These are phyloP conservation scores for Salvia sclarea DNA, from an alignment of 305 asterid species.

Conservation along the genomic window DNA sequence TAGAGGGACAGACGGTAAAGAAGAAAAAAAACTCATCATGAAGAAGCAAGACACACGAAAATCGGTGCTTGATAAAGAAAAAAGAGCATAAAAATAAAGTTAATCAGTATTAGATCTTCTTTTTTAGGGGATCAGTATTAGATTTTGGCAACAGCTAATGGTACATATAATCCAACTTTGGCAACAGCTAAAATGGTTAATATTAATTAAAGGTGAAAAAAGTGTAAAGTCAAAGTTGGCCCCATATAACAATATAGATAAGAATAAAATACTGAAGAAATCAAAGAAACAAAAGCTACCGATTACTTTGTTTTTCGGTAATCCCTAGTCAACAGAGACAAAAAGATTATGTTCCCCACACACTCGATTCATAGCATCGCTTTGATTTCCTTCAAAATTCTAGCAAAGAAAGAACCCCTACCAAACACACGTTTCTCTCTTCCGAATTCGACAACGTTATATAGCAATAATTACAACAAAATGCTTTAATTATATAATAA, in stretches of 20 bases:
- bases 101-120: slow-evolving; percentile 28
- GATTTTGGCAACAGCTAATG: too few species aligned
- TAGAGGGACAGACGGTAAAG: neutral
- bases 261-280: slow-evolving; percentile 25
- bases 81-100: slow-evolving; percentile 34
- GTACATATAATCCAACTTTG: neutral
- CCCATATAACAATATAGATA: slow-evolving; percentile 23
- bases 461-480: slow-evolving; percentile 1
- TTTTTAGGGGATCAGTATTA: too few species aligned
- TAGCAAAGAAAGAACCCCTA: slow-evolving; percentile 27
- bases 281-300: slow-evolving; percentile 46
- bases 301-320: slow-evolving; percentile 43
- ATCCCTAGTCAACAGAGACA: slow-evolving; percentile 51
- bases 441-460: slow-evolving; percentile 24
- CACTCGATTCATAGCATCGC: slow-evolving; percentile 48
- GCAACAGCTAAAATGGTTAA: slow-evolving; percentile 25
- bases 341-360: slow-evolving; percentile 44
- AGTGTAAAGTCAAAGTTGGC: slow-evolving; percentile 35
- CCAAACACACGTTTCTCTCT: slow-evolving; percentile 15
- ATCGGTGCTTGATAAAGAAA: slow-evolving; percentile 1
- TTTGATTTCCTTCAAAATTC: slow-evolving; percentile 35
- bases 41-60: neutral
- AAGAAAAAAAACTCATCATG: slow-evolving; percentile 13
- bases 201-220: slow-evolving; percentile 31
- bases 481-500: neutral